Evolutionary conservation across 345 rosid species (phyloP), one percentile per base, ranked within the genome.

Genomic region (Citrus mangshanensis): DNA sequence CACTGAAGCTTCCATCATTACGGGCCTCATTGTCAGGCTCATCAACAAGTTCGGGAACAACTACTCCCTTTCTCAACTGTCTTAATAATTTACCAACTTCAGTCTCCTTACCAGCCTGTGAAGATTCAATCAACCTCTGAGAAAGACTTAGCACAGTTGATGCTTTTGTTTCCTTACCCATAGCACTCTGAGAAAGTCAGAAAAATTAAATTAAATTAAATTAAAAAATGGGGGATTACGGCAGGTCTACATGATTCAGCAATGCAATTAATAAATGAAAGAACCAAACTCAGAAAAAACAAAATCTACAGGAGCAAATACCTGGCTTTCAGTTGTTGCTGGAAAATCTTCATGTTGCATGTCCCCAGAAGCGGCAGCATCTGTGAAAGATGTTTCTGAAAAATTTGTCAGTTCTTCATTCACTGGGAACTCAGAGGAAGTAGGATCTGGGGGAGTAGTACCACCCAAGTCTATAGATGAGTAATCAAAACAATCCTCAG

Each of bases 11-110:
- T 66, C 79, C 76, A 42, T 71, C 69, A 77, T 81, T 71, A 76
- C 70, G 65, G 80, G 77, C 79, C 61, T 81, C 93, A 58, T 84
- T 78, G 65, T 84, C 85, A 34, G 68, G 82, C 49, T 83, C 90
- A 74, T 86, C 89, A 78, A 80, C 75, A 71, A 70, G 81, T 34
- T 80, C 79, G 13, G 51, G 73, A 75, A 70, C 76, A 76, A 55
- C 61, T 64, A 51, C 71, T 34, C 71, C 77, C 81, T 87, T 86
- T 73, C 78, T 86, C 69, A 56, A 84, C 72, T 71, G 83, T 80
- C 81, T 78, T 62, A 83, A 80, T 70, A 85, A 77, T 76, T 73
- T 83, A 30, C 74, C 82, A 68, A 46, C 77, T 74, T 76, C 70
- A 73, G 51, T 71, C 73, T 51, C 60, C 70, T 78, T 77, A 62